Evolutionary conservation across 2,329 filamentous ascomycete species (phyloP), one percentile per base, ranked within the genome.

Genomic region (Trichoderma semiorbis): DNA sequence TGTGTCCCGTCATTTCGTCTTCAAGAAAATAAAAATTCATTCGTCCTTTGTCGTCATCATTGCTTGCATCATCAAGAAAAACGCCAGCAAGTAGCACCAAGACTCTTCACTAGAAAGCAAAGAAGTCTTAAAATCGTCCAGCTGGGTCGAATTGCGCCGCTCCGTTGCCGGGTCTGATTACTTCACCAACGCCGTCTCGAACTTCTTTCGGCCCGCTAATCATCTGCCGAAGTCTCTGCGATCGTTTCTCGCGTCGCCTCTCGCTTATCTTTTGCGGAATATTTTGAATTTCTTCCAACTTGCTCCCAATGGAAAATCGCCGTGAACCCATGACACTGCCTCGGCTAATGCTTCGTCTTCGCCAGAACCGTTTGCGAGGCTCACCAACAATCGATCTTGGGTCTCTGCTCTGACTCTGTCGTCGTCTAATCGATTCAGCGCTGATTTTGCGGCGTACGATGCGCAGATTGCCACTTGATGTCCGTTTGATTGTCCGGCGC

Each of bases 161-260:
- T 18, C 72, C 69, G 14, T 75, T 75, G 53, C 80, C 83, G 43
- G 83, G 81, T 64, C 85, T 82, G 60, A 89, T 85, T 62, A 90
- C 84, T 34, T 90, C 88, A 16, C 84, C 86, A 3, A 90, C 86
- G 4, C 87, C 87, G 74, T 90, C 88, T 30, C 87, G 81, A 24
- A 90, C 87, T 76, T 89, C 86, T 28, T 81, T 84, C 0, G 89
- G 89, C 6, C 83, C 85, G 72, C 88, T 90, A 58, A 91, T 91
- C 78, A 85, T 90, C 74, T 85, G 82, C 8, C 89, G 84, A 68
- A 91, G 81, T 76, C 88, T 88, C 72, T 87, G 84, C 26, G 85
- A 86, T 66, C 89, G 82, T 80, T 88, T 89, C 79, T 89, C 87
- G 28, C 88, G 84, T 66, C 87, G 83, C 74, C 84, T 84, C 75